Evolutionary conservation across 2,329 filamentous ascomycete species (phyloP), one percentile per base, ranked within the genome.

Genomic region (Colletotrichum abscissum): DNA sequence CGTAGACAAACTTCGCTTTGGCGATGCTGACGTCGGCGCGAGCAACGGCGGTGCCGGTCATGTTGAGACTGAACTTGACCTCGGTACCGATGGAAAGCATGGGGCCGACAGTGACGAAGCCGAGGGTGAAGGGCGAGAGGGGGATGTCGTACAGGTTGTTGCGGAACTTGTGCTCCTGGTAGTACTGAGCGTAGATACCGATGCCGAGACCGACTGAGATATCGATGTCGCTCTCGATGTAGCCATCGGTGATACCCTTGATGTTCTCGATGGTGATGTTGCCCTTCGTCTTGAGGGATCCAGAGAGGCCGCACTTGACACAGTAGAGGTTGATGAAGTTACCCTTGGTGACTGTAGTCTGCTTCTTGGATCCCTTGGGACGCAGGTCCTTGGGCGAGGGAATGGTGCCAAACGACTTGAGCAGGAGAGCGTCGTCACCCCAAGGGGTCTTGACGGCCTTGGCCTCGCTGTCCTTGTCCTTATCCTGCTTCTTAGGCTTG

Each of bases 311-410:
- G 11, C 57, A 60, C 19, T 60, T 60, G 57, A 60, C 57, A 9
- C 57, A 60, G 57, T 60, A 60, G 22, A 60, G 57, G 28, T 60
- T 60, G 57, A 60, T 33, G 26, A 60, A 60, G 57, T 60, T 60
- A n/a, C 28, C 28, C 57, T 60, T 33, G 28, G 24, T 38, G 16
- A 60, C 57, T 3, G 24, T 60, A 8, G 57, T 33, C 57, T 60
- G 24, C 19, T 38, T 24, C 57, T 60, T 60, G 57, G 28, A 33
- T 33, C 57, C 57, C 57, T 60, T 38, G 12, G 57, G 57, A 12
- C 42, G 42, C 42, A 49, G 42, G 19, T 49, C 42, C 42, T 49
- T 49, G 19, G 42, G 42, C 19, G 42, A 49, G 8, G 42, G 42
- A 49, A 38, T 30, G 3, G 8, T 16, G 30, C 57, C 28, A n/a